Conservation (phyloP, 2,329 filamentous ascomycete genomes). For the Pseudocercospora fuligena region DNA sequence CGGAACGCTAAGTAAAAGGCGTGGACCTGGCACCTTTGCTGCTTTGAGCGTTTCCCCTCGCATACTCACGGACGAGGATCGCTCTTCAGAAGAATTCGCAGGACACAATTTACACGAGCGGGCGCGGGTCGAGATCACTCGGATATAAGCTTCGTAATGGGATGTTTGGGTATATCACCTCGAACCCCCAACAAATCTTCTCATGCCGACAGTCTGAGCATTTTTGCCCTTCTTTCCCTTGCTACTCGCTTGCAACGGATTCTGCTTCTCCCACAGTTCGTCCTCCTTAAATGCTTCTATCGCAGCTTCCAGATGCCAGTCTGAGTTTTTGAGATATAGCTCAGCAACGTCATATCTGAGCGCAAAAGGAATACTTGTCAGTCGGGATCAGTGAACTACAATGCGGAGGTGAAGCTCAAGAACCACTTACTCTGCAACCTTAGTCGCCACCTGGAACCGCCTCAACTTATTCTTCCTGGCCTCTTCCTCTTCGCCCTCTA, state of each 20-base stretch:
- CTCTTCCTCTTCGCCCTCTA: constrained; percentile 78
- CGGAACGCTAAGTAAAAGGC: constrained; percentile 81
- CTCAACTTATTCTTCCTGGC: constrained; percentile 71
- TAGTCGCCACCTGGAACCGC: constrained; percentile 79
- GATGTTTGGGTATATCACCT: not conserved
- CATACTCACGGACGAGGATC: constrained; percentile 62
- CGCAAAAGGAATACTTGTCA: constrained; percentile 46
- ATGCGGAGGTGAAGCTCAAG: not conserved
- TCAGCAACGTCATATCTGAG: constrained; percentile 70
- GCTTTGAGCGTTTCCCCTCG: constrained; percentile 76
- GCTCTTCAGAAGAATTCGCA: constrained; percentile 61
- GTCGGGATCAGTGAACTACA: constrained; percentile 23
- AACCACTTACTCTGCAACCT: constrained; percentile 71
- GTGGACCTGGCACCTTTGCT: constrained; percentile 83
- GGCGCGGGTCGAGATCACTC: constrained; percentile 83
- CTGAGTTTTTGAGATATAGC: constrained; percentile 72
- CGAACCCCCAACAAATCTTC: constrained; percentile 40
- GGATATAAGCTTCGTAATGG: constrained; percentile 59
- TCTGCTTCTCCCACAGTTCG: constrained; percentile 73
- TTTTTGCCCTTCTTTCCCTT: constrained; percentile 52
- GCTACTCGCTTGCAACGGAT: constrained; percentile 60
- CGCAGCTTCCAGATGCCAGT: constrained; percentile 69
- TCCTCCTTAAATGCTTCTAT: constrained; percentile 70
- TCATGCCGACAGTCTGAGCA: constrained; percentile 40
- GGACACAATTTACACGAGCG: constrained; percentile 80